Conservation (phyloP, 345 rosid genomes). For the Lumnitzera littorea region DNA sequence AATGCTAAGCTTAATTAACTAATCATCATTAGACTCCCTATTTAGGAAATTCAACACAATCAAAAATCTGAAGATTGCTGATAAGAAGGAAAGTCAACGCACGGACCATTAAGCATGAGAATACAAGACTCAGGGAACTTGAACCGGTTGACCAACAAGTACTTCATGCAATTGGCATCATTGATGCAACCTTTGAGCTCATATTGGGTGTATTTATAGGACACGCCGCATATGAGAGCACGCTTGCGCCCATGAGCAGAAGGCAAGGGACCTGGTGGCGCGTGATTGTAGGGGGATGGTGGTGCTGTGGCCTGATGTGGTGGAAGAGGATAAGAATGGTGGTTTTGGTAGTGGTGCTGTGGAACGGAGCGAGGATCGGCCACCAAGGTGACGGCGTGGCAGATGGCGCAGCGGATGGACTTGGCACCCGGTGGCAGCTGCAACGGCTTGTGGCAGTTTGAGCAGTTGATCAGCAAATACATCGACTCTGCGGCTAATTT, state of each 20-base stretch:
- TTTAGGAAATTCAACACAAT: not conserved
- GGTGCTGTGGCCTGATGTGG: slow-evolving; percentile 10
- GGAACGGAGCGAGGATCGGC: slow-evolving; percentile 25
- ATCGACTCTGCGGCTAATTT: slow-evolving; percentile 2
- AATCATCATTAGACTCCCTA: too few species aligned
- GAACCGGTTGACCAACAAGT: slow-evolving; percentile 65
- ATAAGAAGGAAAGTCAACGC: not conserved
- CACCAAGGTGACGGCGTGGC: slow-evolving; percentile 43
- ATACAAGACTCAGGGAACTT: slow-evolving; percentile 76
- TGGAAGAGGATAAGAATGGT: slow-evolving; percentile 25
- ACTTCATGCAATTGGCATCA: slow-evolving; percentile 86
- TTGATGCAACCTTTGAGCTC: slow-evolving; percentile 85
- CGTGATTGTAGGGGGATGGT: slow-evolving; percentile 38
- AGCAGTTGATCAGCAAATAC: slow-evolving; percentile 52
- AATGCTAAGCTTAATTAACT: too few species aligned
- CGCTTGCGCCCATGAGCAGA: slow-evolving; percentile 54
- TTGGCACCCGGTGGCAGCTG: slow-evolving; percentile 61
- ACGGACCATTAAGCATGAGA: slow-evolving; percentile 53
- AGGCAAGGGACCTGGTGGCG: slow-evolving; percentile 47
- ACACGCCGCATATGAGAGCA: slow-evolving; percentile 69
- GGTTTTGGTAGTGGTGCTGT: slow-evolving; percentile 3
- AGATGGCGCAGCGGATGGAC: slow-evolving; percentile 70
- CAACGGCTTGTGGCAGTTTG: slow-evolving; percentile 55
- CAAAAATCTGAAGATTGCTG: not conserved
- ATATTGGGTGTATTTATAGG: slow-evolving; percentile 40